phyloP scores from a whole-genome alignment of 179 eudicot genomes.

The Silene noctiflora region DNA sequence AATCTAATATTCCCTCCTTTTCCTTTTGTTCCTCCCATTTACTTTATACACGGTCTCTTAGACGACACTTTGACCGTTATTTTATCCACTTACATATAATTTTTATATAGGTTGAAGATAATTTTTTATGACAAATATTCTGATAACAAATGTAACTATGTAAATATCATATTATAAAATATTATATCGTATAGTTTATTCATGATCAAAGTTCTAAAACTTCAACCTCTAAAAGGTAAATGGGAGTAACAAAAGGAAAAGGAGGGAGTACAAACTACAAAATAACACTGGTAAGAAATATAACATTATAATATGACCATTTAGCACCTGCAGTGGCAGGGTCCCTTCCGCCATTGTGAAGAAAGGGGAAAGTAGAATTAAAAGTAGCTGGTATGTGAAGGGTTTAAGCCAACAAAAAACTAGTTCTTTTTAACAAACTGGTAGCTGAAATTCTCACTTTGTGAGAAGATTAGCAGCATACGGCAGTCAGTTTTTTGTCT shows the following conservation, averaged over 20 bases:
- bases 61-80: too few relatives aligned
- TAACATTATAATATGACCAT: not conserved
- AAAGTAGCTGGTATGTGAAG: not conserved
- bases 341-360: not conserved
- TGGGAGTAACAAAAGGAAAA: too few relatives aligned
- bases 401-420: not conserved
- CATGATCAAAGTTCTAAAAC: too few relatives aligned
- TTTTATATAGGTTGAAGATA: too few relatives aligned
- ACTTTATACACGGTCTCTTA: too few relatives aligned
- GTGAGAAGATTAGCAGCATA: slow-evolving; percentile 6
- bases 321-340: not conserved
- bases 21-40: too few relatives aligned
- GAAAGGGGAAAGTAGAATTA: slow-evolving; percentile 3
- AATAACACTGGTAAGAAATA: not conserved
- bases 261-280: not conserved
- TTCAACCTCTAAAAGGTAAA: too few relatives aligned
- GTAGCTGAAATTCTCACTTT: not conserved
- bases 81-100: too few relatives aligned
- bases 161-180: too few relatives aligned
- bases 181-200: too few relatives aligned
- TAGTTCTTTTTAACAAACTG: not conserved
- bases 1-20: not conserved
- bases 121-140: too few relatives aligned
- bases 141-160: too few relatives aligned
- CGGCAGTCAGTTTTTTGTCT: not conserved